Percentiles rank a stretch among this genome's conserved stretches.
These are phyloP conservation scores for Avena insularis DNA, from an alignment of 176 grass and related monocot species.

Conservation along the genomic window DNA sequence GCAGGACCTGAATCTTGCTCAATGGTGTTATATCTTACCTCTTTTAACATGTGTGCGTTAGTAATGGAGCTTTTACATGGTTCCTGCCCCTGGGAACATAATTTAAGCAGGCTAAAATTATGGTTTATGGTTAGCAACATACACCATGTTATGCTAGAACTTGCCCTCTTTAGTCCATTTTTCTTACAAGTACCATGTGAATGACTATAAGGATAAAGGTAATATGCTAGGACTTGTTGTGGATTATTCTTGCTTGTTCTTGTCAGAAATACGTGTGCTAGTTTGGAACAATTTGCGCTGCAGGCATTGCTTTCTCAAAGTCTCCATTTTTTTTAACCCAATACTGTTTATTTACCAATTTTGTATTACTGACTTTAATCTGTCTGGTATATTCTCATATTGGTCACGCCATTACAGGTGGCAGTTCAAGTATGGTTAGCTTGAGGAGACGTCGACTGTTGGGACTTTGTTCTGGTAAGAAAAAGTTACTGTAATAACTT, in stretches of 20 bases:
- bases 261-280: background rate
- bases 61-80: constrained; percentile 31
- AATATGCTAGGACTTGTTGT: background rate
- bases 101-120: constrained; percentile 2
- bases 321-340: background rate
- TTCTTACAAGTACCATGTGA: background rate
- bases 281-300: background rate
- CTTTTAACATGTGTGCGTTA: constrained; percentile 12
- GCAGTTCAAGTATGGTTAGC: constrained; percentile 83
- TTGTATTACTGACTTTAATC: constrained; percentile 14
- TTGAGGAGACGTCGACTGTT: constrained; percentile 76
- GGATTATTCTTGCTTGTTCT: background rate
- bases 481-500: constrained; percentile 33
- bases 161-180: background rate
- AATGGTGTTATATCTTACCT: constrained; percentile 23
- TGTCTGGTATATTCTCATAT: constrained; percentile 35
- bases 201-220: background rate
- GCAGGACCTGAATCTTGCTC: constrained; percentile 17
- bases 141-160: background rate
- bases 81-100: background rate
- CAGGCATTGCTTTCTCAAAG: constrained; percentile 10
- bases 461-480: constrained; percentile 71
- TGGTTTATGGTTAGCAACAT: constrained; percentile 17
- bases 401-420: constrained; percentile 47
- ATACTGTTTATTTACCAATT: constrained; percentile 10